Base-by-base conservation (phyloP, 2,329 filamentous ascomycete genomes). In the Colletotrichum tabaci region DNA sequence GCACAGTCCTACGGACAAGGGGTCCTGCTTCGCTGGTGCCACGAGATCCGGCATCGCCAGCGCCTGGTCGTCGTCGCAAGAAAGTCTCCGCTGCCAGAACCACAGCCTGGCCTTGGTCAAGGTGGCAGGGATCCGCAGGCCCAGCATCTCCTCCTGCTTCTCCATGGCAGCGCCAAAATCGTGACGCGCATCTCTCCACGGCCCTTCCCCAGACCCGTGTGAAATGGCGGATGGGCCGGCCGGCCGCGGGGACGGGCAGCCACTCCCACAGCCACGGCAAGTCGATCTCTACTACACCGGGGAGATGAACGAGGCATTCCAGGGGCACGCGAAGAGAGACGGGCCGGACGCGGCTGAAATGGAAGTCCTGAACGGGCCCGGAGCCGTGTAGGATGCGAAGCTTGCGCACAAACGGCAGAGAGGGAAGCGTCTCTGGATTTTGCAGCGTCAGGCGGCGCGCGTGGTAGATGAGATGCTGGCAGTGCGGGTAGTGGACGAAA, bases 241-340 rank as follows among this genome's bases (percentile, higher is more conserved):
- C 21, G n/a, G n/a, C 18, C n/a, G 46, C 12, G n/a, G 46, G 18
- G 46, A 21, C 21, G 3, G 47, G 47, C 18, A 49, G 71, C 62
- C 71, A 70, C 68, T 77, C 75, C 76, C 76, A 74, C 18, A 71
- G 38, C 16, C 35, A 35, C 35, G 9, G 9, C 7, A 8, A 35
- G 9, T 35, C 35, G 35, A 35, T 35, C 35, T 35, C 1, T 35
- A 8, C 35, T 35, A 35, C 9, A 35, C 35, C 9, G 35, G 35
- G 9, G 35, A 35, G 35, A 35, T 35, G 35, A 35, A 35, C 8
- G 35, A 35, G 9, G 35, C 35, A 35, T 35, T 35, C 35, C 9
- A 10, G 35, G 35, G 30, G 35, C 9, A 35, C 9, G 2, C 8
- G 35, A 8, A 35, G 35, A 35, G 35, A 35, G 35, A 35, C 35